phyloP scores from a whole-genome alignment of 164 flowering plant species.

The Annona cherimola region DNA sequence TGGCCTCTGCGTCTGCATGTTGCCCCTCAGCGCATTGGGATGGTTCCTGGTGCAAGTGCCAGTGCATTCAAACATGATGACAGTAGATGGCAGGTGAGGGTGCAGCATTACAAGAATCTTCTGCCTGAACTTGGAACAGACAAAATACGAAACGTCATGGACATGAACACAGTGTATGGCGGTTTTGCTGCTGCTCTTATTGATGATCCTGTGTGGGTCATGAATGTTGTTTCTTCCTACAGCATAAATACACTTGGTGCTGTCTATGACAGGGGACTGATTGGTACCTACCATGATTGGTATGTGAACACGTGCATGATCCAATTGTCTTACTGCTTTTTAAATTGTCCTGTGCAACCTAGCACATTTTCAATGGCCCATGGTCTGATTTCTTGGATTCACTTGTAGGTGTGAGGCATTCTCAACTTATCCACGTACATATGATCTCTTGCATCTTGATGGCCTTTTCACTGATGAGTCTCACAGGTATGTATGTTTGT shows the following conservation, averaged over 20 bases:
- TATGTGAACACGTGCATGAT: constrained; percentile 20
- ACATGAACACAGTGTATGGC: constrained; percentile 89
- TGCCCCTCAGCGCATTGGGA: constrained; percentile 72
- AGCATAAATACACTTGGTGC: constrained; percentile 72
- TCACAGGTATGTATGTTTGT: constrained; percentile 58
- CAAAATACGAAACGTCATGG: constrained; percentile 91
- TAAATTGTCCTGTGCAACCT: background rate
- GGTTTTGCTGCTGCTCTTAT: constrained; percentile 88
- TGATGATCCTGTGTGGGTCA: constrained; percentile 88
- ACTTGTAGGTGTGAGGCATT: constrained; percentile 94
- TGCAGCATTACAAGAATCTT: constrained; percentile 81
- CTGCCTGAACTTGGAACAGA: constrained; percentile 76
- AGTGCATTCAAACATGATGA: constrained; percentile 81
- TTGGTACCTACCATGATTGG: constrained; percentile 96
- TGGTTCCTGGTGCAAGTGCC: constrained; percentile 63
- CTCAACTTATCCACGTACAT: constrained; percentile 96
- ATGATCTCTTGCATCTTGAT: constrained; percentile 92
- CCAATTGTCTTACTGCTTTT: background rate
- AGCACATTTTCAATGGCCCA: background rate
- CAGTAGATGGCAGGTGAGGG: constrained; percentile 77
- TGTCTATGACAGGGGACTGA: constrained; percentile 85
- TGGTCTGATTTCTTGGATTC: background rate
- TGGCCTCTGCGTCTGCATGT: constrained; percentile 77
- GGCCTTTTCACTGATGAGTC: constrained; percentile 88
- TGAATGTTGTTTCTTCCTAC: constrained; percentile 96